phyloP scores from a whole-genome alignment of 1,284 basidiomycete species.

The Ustilago bromivora region DNA sequence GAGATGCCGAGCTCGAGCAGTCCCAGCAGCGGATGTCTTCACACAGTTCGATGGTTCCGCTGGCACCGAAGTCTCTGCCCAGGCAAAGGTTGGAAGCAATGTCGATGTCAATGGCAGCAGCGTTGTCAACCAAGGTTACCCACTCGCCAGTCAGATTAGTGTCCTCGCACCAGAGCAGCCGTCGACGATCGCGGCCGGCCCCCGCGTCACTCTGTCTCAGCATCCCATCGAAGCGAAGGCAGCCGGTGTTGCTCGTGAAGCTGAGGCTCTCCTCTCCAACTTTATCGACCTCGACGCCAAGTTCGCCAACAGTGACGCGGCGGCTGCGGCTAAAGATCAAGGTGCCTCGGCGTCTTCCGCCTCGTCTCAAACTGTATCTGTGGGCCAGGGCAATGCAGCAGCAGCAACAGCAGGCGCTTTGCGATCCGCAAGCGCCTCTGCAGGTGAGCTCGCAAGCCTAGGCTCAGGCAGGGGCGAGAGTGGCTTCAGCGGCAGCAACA shows the following conservation, averaged over 20 bases:
- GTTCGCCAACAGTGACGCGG: constrained; percentile 43
- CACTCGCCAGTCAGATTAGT: constrained; percentile 30
- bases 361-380: constrained; percentile 47
- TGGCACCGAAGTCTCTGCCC: constrained; percentile 15
- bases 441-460: constrained; percentile 46
- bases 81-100: constrained; percentile 30
- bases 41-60: constrained; percentile 36
- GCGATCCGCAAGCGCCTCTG: constrained; percentile 40
- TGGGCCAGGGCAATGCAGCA: constrained; percentile 37
- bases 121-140: constrained; percentile 47
- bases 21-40: constrained; percentile 66
- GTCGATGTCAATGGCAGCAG: constrained; percentile 62
- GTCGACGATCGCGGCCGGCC: constrained; percentile 41
- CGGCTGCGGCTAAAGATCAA: constrained; percentile 50
- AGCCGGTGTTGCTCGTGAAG: constrained; percentile 48
- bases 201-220: constrained; percentile 29
- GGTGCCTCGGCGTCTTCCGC: constrained; percentile 47
- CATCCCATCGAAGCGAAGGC: constrained; percentile 39
- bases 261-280: constrained; percentile 56
- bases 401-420: constrained; percentile 32
- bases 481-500: constrained; percentile 18
- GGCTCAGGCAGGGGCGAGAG: constrained; percentile 25
- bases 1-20: constrained; percentile 51
- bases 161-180: constrained; percentile 36
- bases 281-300: constrained; percentile 53